These are phyloP conservation scores for Cupressus sempervirens DNA, from an alignment of 75 land plant species.

Conservation along the genomic window DNA sequence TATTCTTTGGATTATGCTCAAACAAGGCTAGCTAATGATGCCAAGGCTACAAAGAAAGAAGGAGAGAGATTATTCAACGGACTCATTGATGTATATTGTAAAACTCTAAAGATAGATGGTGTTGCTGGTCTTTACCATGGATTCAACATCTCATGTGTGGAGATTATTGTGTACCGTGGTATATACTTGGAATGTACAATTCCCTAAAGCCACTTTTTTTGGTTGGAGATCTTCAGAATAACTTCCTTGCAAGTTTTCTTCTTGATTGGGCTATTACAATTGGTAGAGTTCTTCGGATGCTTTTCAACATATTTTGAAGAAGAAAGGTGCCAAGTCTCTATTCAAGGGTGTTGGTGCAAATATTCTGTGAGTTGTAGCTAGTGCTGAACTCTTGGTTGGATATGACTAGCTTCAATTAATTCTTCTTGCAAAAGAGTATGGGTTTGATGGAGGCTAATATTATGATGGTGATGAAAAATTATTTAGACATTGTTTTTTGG, in stretches of 20 bases:
- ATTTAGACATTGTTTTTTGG: background rate
- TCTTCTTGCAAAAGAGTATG: slow-evolving; percentile 38
- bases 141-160: slow-evolving; percentile 40
- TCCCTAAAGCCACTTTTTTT: slow-evolving; percentile 47
- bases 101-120: slow-evolving; percentile 34
- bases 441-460: slow-evolving; percentile 36
- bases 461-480: background rate
- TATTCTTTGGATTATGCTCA: slow-evolving; percentile 60
- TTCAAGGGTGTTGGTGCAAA: slow-evolving; percentile 58
- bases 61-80: slow-evolving; percentile 52
- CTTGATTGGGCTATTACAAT: slow-evolving; percentile 38
- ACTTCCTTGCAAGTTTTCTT: slow-evolving; percentile 30
- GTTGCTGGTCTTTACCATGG: slow-evolving; percentile 44
- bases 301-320: slow-evolving; percentile 28
- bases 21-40: slow-evolving; percentile 49
- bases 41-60: slow-evolving; percentile 48
- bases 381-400: slow-evolving; percentile 46
- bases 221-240: slow-evolving; percentile 43
- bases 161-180: slow-evolving; percentile 49
- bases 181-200: slow-evolving; percentile 56
- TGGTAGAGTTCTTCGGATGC: slow-evolving; percentile 34
- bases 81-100: slow-evolving; percentile 42
- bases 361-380: slow-evolving; percentile 45
- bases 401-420: slow-evolving; percentile 47
- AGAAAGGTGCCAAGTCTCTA: slow-evolving; percentile 42